A percentile compares a stretch with the other conserved stretches of the same genome.
phyloP scores from a whole-genome alignment of 2,329 filamentous ascomycete species.

The Arthroderma sp. region DNA sequence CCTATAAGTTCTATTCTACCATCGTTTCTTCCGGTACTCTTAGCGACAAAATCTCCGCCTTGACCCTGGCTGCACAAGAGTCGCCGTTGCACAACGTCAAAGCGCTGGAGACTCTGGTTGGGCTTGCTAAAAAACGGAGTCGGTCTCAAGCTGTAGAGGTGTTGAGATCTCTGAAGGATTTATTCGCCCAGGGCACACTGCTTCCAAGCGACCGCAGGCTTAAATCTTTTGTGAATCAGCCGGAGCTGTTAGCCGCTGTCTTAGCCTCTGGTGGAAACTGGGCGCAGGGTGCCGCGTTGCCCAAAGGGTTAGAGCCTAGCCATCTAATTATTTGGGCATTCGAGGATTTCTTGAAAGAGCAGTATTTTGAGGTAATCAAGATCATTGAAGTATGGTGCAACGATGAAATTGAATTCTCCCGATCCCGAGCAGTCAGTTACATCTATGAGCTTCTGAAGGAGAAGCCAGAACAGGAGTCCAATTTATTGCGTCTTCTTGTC shows the following conservation, averaged over 20 bases:
- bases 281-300: conserved; percentile 56
- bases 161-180: conserved; percentile 84
- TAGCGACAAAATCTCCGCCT: conserved; percentile 88
- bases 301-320: conserved; percentile 56
- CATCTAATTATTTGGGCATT: conserved; percentile 83
- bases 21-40: conserved; percentile 96
- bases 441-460: conserved; percentile 84
- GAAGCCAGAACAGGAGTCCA: conserved; percentile 94
- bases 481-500: conserved; percentile 76
- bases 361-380: conserved; percentile 87
- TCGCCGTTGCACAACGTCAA: conserved; percentile 88
- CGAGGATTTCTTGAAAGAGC: conserved; percentile 88
- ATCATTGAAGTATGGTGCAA: conserved; percentile 85
- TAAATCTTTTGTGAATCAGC: conserved; percentile 65
- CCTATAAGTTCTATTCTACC: conserved; percentile 89
- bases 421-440: conserved; percentile 76
- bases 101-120: conserved; percentile 71
- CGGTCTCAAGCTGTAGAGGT: conserved; percentile 85
- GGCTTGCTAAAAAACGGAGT: conserved; percentile 80
- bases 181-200: conserved; percentile 77
- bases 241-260: conserved; percentile 58
- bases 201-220: conserved; percentile 73
- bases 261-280: conserved; percentile 51
- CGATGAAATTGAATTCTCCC: conserved; percentile 89
- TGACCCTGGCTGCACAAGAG: conserved; percentile 89